Percentiles rank a stretch among this genome's conserved stretches.
phyloP scores from a whole-genome alignment of 768 basidiomycete genomes.

The Tulasnella sp. region DNA sequence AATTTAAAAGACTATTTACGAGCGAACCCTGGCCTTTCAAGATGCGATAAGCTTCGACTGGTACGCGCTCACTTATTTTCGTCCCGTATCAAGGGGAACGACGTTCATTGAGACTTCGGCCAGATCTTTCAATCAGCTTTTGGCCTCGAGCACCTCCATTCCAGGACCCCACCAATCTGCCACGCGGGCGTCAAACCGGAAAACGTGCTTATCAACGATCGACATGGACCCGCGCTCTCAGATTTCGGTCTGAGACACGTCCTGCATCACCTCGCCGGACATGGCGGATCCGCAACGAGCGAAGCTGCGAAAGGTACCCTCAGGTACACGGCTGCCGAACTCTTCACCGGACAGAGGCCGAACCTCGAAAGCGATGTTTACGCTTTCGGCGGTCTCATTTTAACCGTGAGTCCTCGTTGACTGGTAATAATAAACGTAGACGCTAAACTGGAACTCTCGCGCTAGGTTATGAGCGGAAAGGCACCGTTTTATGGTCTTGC shows the following conservation, averaged over 20 bases:
- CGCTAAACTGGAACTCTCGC: not conserved
- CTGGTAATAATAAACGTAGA: not conserved
- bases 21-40: not conserved
- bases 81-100: not conserved
- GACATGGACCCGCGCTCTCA: not conserved
- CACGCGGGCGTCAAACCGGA: not conserved
- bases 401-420: not conserved
- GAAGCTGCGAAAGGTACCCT: not conserved
- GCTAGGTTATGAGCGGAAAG: not conserved
- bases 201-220: not conserved
- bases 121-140: not conserved
- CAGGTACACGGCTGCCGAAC: not conserved
- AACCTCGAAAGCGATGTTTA: not conserved
- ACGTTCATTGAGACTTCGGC: not conserved
- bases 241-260: not conserved
- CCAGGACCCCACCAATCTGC: not conserved
- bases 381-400: not conserved
- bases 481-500: not conserved
- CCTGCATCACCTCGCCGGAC: not conserved
- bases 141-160: not conserved
- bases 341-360: not conserved
- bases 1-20: not conserved
- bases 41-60: not conserved
- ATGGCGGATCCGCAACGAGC: not conserved
- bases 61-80: not conserved